Evolutionary conservation across 2,329 filamentous ascomycete genomes (phyloP).

Genomic region (Beauveria sp.): DNA sequence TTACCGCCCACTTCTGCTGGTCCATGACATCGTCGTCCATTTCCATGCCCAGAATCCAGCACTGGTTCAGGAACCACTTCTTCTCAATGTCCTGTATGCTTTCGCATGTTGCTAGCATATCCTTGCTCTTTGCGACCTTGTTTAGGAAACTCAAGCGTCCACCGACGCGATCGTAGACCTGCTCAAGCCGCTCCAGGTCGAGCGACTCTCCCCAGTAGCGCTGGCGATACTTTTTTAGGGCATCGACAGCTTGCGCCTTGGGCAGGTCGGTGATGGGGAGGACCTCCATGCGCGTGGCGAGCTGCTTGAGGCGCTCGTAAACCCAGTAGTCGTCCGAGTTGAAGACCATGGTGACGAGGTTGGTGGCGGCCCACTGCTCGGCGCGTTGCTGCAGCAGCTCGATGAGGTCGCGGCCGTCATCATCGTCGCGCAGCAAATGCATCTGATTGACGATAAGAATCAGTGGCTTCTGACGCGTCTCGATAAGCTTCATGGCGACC

Average conservation of each 20-base stretch:
- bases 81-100: slow-evolving; percentile 60
- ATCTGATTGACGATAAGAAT: slow-evolving; percentile 93
- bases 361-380: slow-evolving; percentile 91
- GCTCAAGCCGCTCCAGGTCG: slow-evolving; percentile 50
- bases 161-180: slow-evolving; percentile 80
- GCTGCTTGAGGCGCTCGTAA: slow-evolving; percentile 86
- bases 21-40: slow-evolving; percentile 99
- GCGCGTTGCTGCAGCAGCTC: slow-evolving; percentile 93
- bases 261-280: slow-evolving; percentile 77
- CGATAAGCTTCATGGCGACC: slow-evolving; percentile 68
- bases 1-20: slow-evolving; percentile 88
- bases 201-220: slow-evolving; percentile 65
- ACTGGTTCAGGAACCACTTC: slow-evolving; percentile 71
- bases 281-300: slow-evolving; percentile 91
- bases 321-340: slow-evolving; percentile 99
- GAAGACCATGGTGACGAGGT: slow-evolving; percentile 85
- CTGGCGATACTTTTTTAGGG: slow-evolving; percentile 70
- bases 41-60: slow-evolving; percentile 63
- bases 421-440: slow-evolving; percentile 84
- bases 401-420: slow-evolving; percentile 85
- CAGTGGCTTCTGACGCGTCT: slow-evolving; percentile 57
- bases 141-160: slow-evolving; percentile 84
- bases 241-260: slow-evolving; percentile 67
- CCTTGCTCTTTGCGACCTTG: slow-evolving; percentile 73
- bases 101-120: slow-evolving; percentile 79